phyloP scores from a whole-genome alignment of 1,139 yeast species.

The Yamadazyma sp. region DNA sequence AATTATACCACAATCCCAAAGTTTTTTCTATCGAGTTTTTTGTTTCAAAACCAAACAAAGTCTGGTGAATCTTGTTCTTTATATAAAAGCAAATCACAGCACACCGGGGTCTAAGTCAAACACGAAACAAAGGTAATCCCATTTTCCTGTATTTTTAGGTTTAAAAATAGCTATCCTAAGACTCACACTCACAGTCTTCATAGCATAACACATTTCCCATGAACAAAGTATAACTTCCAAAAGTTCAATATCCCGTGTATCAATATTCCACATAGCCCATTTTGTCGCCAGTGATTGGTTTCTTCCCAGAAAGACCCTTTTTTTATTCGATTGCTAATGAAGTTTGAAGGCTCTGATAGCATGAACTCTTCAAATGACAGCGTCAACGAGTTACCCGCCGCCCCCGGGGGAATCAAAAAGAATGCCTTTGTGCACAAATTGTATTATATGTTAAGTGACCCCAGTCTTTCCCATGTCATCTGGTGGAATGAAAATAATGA shows the following conservation, averaged over 20 bases:
- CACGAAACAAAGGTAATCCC: too few species aligned
- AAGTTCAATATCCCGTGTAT: too few species aligned
- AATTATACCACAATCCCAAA: slow-evolving; percentile 1
- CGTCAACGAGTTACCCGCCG: slow-evolving; percentile 4
- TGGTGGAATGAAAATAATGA: slow-evolving; percentile 76
- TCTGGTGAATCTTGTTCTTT: neutral
- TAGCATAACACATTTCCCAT: neutral
- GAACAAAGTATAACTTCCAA: neutral
- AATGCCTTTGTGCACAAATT: slow-evolving; percentile 67
- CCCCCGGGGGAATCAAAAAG: slow-evolving; percentile 38
- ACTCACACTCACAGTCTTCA: too few species aligned
- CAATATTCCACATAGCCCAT: too few species aligned
- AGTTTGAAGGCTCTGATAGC: neutral
- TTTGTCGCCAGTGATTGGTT: neutral
- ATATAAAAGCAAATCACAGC: neutral
- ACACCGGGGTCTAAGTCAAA: too few species aligned
- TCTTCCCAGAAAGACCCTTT: neutral
- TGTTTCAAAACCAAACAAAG: neutral
- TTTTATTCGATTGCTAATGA: neutral
- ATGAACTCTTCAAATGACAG: slow-evolving; percentile 1
- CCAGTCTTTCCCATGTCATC: slow-evolving; percentile 49
- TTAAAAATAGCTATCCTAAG: neutral
- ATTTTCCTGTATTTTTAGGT: neutral
- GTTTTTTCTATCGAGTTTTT: neutral
- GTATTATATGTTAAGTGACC: slow-evolving; percentile 58